These are phyloP conservation scores for Hyphopichia homilentoma DNA, from an alignment of 805 yeast genomes.

Conservation along the genomic window DNA sequence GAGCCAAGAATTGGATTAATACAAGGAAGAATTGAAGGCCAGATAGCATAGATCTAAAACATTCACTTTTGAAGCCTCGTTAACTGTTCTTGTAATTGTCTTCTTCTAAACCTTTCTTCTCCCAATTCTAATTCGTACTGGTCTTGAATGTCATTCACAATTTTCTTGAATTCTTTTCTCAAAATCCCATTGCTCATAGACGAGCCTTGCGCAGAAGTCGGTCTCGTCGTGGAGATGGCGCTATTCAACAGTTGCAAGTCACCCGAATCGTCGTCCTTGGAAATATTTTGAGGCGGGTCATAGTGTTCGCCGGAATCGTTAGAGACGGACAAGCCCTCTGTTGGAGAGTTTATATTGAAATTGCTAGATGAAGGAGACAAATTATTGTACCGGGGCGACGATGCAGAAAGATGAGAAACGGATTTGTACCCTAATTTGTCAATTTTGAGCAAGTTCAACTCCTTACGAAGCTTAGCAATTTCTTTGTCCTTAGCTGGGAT, in stretches of 20 bases:
- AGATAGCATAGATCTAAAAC: too few relatives aligned
- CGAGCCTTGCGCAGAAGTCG: conserved; percentile 8
- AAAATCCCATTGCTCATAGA: conserved; percentile 48
- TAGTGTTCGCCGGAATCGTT: background rate
- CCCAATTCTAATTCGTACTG: conserved; percentile 57
- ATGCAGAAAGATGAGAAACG: conserved; percentile 1
- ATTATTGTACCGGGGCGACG: background rate
- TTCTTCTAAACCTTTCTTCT: conserved; percentile 51
- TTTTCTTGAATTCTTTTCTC: conserved; percentile 64
- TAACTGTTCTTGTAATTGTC: conserved; percentile 33
- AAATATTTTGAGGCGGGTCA: background rate
- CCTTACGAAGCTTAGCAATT: conserved; percentile 40
- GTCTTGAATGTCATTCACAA: conserved; percentile 58
- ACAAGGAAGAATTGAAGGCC: too few relatives aligned
- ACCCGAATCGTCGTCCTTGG: conserved; percentile 14
- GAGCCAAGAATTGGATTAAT: too few relatives aligned
- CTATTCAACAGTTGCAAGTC: conserved; percentile 13
- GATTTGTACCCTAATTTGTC: conserved; percentile 39
- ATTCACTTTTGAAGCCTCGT: conserved; percentile 5
- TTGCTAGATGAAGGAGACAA: background rate
- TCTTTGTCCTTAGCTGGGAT: conserved; percentile 35
- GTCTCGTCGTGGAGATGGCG: conserved; percentile 11
- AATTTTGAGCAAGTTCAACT: conserved; percentile 40
- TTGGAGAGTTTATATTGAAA: background rate
- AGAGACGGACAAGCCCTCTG: background rate